Evolutionary conservation across 2,329 filamentous ascomycete species (phyloP), one percentile per base, ranked within the genome.

Genomic region (Alternaria tenuissima): DNA sequence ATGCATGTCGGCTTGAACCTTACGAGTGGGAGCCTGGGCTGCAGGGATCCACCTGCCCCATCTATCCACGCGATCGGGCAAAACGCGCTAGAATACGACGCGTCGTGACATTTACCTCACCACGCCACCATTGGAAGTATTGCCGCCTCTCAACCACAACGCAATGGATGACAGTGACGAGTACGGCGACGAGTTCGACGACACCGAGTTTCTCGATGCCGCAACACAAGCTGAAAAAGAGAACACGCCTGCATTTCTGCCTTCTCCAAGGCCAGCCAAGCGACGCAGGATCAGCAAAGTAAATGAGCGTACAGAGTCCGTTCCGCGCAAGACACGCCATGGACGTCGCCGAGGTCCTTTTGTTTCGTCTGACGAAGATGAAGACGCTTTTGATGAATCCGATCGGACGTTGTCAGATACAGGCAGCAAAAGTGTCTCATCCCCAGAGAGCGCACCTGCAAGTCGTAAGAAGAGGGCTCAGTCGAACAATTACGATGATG

Each of bases 141-240:
- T 26, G 59, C 47, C 41, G 59, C 53, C 63, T 60, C 57, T 56
- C 65, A 44, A 55, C 60, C 56, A 56, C 48, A 43, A 59, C 53
- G 49, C 62, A 28, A 71, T 69, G 66, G 68, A 67, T 32, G 73
- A 76, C 39, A 75, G 71, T 61, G 87, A 90, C 41, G 87, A 89
- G 46, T 90, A 87, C 70, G 87, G 87, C 59, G 87, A 88, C 63
- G 71, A 88, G 63, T 84, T 90, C 53, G 84, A 86, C 53, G 89
- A 91, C 62, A 89, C 89, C 69, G 89, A 90, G 65, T 79, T 91
- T 59, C 81, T 91, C 44, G 80, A 84, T 36, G 88, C 85, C 7
- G 82, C 88, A 22, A 87, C 85, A 38, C 85, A 88, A 63, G 77
- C 78, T 5, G 78, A 79, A 67, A 69, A 69, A 28, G 66, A 71